Conservation (phyloP, 2,329 filamentous ascomycete genomes). For the Orbilia brochopaga region DNA sequence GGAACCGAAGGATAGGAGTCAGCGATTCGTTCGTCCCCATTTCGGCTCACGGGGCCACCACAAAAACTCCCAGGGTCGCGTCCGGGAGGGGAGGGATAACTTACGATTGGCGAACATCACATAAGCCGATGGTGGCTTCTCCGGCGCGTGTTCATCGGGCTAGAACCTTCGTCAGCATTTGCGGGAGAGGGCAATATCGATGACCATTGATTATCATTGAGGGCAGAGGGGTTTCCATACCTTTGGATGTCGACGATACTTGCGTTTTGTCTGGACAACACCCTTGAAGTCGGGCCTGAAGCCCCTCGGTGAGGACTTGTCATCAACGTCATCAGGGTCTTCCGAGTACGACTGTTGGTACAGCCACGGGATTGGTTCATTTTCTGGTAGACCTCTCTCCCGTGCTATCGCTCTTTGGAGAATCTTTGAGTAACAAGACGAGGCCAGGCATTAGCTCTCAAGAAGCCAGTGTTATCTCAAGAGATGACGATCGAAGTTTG, state of each 20-base stretch:
- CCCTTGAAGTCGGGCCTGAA: conserved; percentile 61
- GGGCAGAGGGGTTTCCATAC: conserved; percentile 59
- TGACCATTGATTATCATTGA: too few relatives aligned
- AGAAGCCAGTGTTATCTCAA: not conserved
- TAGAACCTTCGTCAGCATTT: conserved; percentile 56
- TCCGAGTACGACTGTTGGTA: conserved; percentile 56
- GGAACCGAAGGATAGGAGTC: conserved; percentile 18
- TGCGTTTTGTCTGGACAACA: conserved; percentile 67
- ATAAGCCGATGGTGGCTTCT: conserved; percentile 80
- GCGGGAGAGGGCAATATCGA: too few relatives aligned
- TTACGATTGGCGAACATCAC: conserved; percentile 84
- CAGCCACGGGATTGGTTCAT: conserved; percentile 57
- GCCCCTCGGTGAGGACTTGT: conserved; percentile 62
- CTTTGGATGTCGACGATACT: conserved; percentile 79
- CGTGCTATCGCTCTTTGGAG: conserved; percentile 83
- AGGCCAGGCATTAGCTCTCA: conserved; percentile 16
- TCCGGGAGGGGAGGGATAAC: conserved; percentile 56
- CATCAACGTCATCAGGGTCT: conserved; percentile 65
- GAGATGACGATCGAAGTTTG: not conserved
- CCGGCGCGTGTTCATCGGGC: conserved; percentile 79
- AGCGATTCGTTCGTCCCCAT: not conserved
- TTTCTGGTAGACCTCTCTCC: conserved; percentile 68
- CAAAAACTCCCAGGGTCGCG: not conserved
- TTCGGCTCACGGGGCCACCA: not conserved
- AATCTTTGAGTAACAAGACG: conserved; percentile 64